A percentile compares a stretch with the other conserved stretches of the same genome.
These are phyloP conservation scores for Capronia epimyces DNA, from an alignment of 2,329 filamentous ascomycete genomes.

Conservation along the genomic window DNA sequence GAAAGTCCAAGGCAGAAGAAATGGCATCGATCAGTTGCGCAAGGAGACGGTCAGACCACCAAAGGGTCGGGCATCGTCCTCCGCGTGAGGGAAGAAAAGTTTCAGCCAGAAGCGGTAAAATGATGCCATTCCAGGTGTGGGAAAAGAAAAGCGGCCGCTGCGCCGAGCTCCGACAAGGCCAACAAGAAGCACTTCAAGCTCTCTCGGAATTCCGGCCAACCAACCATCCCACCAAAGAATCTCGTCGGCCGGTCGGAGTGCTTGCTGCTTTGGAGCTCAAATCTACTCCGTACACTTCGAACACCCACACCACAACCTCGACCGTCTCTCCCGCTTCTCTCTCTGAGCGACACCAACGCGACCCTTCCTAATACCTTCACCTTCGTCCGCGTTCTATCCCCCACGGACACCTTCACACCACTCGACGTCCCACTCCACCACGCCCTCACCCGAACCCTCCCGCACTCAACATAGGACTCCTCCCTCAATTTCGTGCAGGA, in stretches of 20 bases:
- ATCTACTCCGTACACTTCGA: neutral
- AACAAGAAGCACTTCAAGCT: neutral
- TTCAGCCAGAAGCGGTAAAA: neutral
- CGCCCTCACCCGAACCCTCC: neutral
- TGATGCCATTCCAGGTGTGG: conserved; percentile 3
- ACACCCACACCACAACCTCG: neutral
- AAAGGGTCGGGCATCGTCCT: neutral
- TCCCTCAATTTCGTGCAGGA: too few species aligned
- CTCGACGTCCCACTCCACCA: neutral
- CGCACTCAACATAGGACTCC: neutral
- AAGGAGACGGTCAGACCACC: neutral
- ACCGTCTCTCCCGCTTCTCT: neutral
- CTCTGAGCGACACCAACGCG: neutral
- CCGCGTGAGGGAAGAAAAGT: neutral
- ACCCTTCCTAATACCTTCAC: neutral
- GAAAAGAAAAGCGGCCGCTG: neutral
- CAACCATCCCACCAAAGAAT: neutral
- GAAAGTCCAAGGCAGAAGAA: neutral
- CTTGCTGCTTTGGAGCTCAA: neutral
- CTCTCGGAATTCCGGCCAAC: neutral
- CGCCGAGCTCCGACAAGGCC: conserved; percentile 3
- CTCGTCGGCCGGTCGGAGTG: neutral
- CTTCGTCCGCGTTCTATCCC: neutral
- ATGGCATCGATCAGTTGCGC: neutral
- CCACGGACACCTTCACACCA: neutral